phyloP scores from a whole-genome alignment of 805 yeast genomes.

The Yueomyces sp. region DNA sequence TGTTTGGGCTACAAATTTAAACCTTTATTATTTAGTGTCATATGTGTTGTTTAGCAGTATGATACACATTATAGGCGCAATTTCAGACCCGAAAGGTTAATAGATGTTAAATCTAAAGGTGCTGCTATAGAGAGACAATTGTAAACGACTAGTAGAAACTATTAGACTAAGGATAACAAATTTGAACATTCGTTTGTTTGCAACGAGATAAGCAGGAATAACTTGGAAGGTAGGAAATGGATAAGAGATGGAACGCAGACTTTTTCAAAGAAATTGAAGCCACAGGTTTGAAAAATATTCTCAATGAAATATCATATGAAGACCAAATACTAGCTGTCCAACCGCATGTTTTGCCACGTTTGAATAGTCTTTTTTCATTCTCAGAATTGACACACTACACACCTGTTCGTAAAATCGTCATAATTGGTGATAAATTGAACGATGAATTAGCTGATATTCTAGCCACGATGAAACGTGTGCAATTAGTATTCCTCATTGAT shows the following conservation, averaged over 20 bases:
- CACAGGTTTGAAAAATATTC: slow-evolving; percentile 6
- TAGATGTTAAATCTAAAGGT: too few relatives aligned
- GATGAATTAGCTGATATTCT: slow-evolving; percentile 8
- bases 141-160: too few relatives aligned
- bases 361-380: slow-evolving; percentile 16
- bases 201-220: too few relatives aligned
- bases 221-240: slow-evolving; percentile 5
- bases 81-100: too few relatives aligned
- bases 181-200: too few relatives aligned
- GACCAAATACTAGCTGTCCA: slow-evolving; percentile 15
- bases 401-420: slow-evolving; percentile 15
- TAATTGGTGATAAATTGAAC: slow-evolving; percentile 10
- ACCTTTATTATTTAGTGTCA: too few relatives aligned
- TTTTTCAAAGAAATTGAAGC: slow-evolving; percentile 9
- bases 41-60: too few relatives aligned
- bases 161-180: too few relatives aligned
- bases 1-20: too few relatives aligned
- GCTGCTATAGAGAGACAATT: too few relatives aligned
- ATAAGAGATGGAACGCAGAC: slow-evolving; percentile 16
- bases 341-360: slow-evolving; percentile 8
- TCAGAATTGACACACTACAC: slow-evolving; percentile 16
- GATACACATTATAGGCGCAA: too few relatives aligned
- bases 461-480: slow-evolving; percentile 3
- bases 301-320: slow-evolving; percentile 7
- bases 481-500: slow-evolving; percentile 17